Evolutionary conservation across 2,329 filamentous ascomycete genomes (phyloP).

Genomic region (Peltaster fructicola): DNA sequence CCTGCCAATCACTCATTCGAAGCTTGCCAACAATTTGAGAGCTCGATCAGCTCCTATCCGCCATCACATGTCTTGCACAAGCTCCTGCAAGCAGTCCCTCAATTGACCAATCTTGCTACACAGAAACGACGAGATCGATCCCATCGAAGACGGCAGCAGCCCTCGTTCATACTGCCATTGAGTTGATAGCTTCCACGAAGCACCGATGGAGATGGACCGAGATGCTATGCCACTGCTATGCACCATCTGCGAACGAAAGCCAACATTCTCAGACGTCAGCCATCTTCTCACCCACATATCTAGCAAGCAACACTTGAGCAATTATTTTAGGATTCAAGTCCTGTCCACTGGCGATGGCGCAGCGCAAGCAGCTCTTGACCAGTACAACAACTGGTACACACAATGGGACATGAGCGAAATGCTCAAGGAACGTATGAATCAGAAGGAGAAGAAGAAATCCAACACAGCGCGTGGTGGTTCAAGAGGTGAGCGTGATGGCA

Average conservation of each 20-base stretch:
- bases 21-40: too few relatives aligned
- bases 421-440: conserved; percentile 58
- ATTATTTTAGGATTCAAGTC: conserved; percentile 67
- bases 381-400: conserved; percentile 65
- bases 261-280: conserved; percentile 74
- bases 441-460: conserved; percentile 52
- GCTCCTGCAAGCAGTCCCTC: too few relatives aligned
- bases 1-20: too few relatives aligned
- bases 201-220: too few relatives aligned
- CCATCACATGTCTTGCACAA: too few relatives aligned
- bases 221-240: conserved; percentile 54
- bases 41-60: too few relatives aligned
- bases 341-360: conserved; percentile 39
- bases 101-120: too few relatives aligned
- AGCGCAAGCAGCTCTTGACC: conserved; percentile 44
- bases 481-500: too few relatives aligned
- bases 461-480: conserved; percentile 5
- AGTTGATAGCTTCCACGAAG: too few relatives aligned
- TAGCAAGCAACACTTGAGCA: conserved; percentile 79
- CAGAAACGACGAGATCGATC: too few relatives aligned
- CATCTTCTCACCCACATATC: conserved; percentile 83
- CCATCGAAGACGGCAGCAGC: too few relatives aligned
- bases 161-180: too few relatives aligned
- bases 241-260: conserved; percentile 63
- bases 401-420: conserved; percentile 52